phyloP scores from a whole-genome alignment of 306 rosid genomes.

The Cicer chorassanicum region DNA sequence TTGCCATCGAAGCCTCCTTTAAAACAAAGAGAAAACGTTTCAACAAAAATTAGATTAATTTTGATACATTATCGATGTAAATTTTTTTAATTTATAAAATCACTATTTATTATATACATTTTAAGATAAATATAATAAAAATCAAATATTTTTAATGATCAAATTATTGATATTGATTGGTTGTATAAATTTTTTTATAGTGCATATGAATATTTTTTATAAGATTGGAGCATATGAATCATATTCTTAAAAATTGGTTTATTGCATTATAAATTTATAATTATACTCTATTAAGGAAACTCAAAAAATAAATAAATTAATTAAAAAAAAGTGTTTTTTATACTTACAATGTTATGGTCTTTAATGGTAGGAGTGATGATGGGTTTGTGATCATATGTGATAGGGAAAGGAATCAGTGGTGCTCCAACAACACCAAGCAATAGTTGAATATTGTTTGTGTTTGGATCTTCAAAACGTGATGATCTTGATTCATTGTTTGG shows the following conservation, averaged over 20 bases:
- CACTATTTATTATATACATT: no score
- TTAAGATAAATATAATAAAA: no score
- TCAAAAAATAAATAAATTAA: not conserved
- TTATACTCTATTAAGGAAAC: not conserved
- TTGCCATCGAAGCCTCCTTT: conserved; percentile 88
- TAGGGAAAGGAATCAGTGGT: conserved; percentile 76
- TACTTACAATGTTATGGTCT: conserved; percentile 71
- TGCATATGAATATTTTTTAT: no score
- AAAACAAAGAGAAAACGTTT: not conserved
- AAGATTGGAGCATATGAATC: no score
- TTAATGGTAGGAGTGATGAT: conserved; percentile 59
- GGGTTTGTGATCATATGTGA: conserved; percentile 55
- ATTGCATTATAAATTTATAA: not conserved
- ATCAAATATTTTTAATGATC: no score
- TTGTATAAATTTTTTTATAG: no score
- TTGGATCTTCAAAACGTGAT: conserved; percentile 55
- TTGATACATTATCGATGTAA: no score
- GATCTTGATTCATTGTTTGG: conserved; percentile 55
- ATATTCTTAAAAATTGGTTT: not conserved
- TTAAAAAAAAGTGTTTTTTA: not conserved
- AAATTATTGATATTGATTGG: no score
- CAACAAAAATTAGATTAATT: not conserved
- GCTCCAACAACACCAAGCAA: conserved; percentile 87
- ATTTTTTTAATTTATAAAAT: no score
- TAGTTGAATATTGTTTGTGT: conserved; percentile 65